Evolutionary conservation across 805 yeast species (phyloP).

Genomic region (Hyphopichia homilentoma): DNA sequence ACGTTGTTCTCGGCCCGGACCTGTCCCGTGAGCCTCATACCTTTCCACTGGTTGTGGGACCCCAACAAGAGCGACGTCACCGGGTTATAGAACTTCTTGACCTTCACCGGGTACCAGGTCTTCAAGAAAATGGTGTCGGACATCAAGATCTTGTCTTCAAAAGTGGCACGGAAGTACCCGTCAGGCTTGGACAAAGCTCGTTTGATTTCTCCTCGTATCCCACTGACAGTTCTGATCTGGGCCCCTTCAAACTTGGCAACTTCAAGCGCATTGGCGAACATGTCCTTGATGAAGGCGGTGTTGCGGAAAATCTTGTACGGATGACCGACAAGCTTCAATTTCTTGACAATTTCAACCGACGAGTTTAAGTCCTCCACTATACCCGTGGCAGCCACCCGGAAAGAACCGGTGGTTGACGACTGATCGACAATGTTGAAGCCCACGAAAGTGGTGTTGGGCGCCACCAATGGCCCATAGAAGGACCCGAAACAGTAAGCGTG

Average conservation of each 20-base stretch:
- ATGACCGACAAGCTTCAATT: conserved; percentile 89
- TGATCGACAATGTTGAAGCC: conserved; percentile 88
- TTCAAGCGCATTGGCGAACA: conserved; percentile 90
- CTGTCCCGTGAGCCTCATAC: conserved; percentile 93
- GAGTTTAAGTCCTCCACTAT: conserved; percentile 91
- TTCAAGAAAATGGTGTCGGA: conserved; percentile 86
- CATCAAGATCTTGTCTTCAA: conserved; percentile 90
- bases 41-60: conserved; percentile 87
- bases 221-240: conserved; percentile 91
- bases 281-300: conserved; percentile 95
- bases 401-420: conserved; percentile 79
- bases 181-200: conserved; percentile 92
- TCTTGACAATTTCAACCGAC: conserved; percentile 88
- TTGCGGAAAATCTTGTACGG: conserved; percentile 92
- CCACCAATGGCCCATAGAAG: conserved; percentile 94
- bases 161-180: conserved; percentile 93
- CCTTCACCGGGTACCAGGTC: conserved; percentile 95
- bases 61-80: conserved; percentile 81
- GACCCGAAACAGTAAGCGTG: conserved; percentile 96
- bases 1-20: conserved; percentile 74
- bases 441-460: conserved; percentile 97
- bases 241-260: conserved; percentile 99
- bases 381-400: conserved; percentile 96
- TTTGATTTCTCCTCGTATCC: conserved; percentile 96
- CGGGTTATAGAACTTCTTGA: conserved; percentile 90